Conservation (phyloP, 495 filamentous ascomycete genomes). For the Rostrohypoxylon terebratum region DNA sequence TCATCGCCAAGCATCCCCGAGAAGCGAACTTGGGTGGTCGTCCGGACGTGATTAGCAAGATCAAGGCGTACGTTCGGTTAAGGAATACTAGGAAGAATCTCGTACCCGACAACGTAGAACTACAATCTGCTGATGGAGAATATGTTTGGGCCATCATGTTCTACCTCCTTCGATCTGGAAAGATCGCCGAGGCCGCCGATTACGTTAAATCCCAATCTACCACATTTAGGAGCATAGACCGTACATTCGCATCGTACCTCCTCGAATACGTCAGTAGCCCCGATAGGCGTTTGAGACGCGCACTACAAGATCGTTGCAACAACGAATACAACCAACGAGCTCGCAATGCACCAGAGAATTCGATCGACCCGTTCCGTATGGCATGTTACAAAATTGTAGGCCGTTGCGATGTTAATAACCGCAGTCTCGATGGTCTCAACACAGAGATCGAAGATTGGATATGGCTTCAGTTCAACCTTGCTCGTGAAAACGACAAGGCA, state of each 20-base stretch:
- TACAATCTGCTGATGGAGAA: constrained; percentile 80
- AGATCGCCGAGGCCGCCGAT: constrained; percentile 82
- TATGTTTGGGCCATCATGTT: constrained; percentile 95
- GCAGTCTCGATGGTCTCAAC: constrained; percentile 82
- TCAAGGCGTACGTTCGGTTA: constrained; percentile 89
- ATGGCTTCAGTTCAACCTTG: constrained; percentile 95
- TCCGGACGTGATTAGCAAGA: constrained; percentile 86
- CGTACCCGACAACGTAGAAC: constrained; percentile 74
- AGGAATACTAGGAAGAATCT: constrained; percentile 81
- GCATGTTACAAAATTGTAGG: constrained; percentile 98
- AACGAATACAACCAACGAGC: constrained; percentile 87
- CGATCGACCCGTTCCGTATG: constrained; percentile 93
- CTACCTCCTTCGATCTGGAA: constrained; percentile 88
- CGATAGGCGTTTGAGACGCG: constrained; percentile 77
- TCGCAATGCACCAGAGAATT: constrained; percentile 84
- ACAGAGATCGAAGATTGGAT: constrained; percentile 93
- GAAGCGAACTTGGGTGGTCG: constrained; percentile 92
- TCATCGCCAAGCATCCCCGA: constrained; percentile 82
- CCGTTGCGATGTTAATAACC: constrained; percentile 85
- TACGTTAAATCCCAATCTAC: constrained; percentile 82
- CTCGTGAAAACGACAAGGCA: constrained; percentile 83
- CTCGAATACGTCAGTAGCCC: constrained; percentile 76
- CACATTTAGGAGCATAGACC: constrained; percentile 88
- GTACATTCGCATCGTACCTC: constrained; percentile 90
- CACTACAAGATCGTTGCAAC: constrained; percentile 85